Percentiles rank a stretch among this genome's conserved stretches.
phyloP scores from a whole-genome alignment of 148 eudicot species.

The Heliamphora exappendiculata region DNA sequence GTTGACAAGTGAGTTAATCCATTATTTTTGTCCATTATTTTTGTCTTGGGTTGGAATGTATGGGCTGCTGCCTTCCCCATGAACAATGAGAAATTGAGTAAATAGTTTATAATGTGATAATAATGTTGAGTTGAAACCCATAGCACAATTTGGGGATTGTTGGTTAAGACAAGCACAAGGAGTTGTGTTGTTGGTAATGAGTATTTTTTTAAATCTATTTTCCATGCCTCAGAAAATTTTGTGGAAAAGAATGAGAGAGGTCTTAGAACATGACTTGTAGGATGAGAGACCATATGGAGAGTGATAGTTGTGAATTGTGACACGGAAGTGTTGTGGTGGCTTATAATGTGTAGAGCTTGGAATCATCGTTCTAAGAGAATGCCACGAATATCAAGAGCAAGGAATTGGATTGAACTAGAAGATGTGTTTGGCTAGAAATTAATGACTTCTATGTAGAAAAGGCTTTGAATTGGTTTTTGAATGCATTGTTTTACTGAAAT shows the following conservation, averaged over 20 bases:
- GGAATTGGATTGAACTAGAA: not conserved
- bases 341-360: not conserved
- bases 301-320: not conserved
- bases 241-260: not conserved
- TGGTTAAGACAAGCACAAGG: too few species aligned
- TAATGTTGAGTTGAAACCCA: not conserved
- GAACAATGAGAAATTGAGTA: not conserved
- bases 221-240: not conserved
- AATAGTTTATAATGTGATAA: not conserved
- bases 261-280: not conserved
- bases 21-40: not conserved
- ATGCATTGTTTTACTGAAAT: too few species aligned
- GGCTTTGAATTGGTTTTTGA: not conserved
- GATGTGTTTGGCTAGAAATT: not conserved
- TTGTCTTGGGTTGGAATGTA: not conserved
- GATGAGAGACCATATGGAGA: not conserved
- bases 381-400: not conserved
- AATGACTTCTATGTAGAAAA: not conserved
- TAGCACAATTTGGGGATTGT: not conserved
- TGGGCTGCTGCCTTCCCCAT: too few species aligned
- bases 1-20: not conserved
- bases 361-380: too few species aligned
- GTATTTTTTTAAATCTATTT: not conserved
- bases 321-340: not conserved
- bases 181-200: not conserved